Evolutionary conservation across 768 basidiomycete genomes (phyloP), one percentile per base, ranked within the genome.

Genomic region (Rhizopogon roseolus): DNA sequence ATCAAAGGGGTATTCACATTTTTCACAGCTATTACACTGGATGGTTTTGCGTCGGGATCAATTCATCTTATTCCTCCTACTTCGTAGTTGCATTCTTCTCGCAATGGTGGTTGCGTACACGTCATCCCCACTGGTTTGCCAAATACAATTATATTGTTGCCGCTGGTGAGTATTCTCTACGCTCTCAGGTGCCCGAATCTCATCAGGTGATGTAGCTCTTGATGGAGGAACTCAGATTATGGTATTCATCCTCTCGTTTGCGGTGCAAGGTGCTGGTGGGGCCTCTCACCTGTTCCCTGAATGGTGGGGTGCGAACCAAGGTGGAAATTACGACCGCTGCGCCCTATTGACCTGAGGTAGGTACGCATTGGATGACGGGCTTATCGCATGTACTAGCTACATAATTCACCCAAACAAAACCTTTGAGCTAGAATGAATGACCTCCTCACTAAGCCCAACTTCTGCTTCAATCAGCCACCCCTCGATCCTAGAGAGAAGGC

Each of bases 251-350:
- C 64, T 77, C 10, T 77, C 81, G 0, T 74, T 73, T 53, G 70
- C 78, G 0, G 78, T 82, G 0, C 75, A 76, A 53, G 82, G 82
- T 13, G 80, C 75, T 8, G 70, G 76, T 4, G 80, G 81, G 11
- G 53, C 64, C 5, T 65, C 76, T 1, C 75, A 79, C 61, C 58
- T 76, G 22, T 78, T 80, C 69, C 76, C 76, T 19, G 67, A 71
- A 63, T 79, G 77, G 78, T 79, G 77, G 79, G 76, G 76, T 16
- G 77, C 76, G 5, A 78, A 80, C 59, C 77, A 79, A 57, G 62
- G 62, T 19, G 76, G 76, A 61, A 64, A 71, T 60, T 67, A 60
- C 14, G 54, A 55, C 14, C 54, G 32, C 32, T 55, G 54, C 28
- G 28, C 28, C 28, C 5, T 29, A 29, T 8, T 29, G 28, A 29